These are phyloP conservation scores for Hygrocybe coccinea DNA, from an alignment of 768 basidiomycete species.

Conservation along the genomic window DNA sequence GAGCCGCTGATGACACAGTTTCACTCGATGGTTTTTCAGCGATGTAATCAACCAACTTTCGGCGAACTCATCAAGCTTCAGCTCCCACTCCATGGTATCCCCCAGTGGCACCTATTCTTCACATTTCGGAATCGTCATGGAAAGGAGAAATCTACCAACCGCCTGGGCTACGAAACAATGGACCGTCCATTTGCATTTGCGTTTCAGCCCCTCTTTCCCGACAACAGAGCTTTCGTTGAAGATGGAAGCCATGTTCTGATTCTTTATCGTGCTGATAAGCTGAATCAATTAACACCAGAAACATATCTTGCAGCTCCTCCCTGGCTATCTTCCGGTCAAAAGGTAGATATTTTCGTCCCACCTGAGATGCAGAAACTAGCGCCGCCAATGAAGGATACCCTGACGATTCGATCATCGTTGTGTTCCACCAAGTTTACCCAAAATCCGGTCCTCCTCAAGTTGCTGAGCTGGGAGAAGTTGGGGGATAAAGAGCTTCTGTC, in stretches of 20 bases:
- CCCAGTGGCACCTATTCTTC: slow-evolving; percentile 89
- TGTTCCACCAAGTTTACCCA: slow-evolving; percentile 93
- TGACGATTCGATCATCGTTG: slow-evolving; percentile 81
- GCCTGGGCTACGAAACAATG: slow-evolving; percentile 33
- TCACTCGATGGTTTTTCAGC: slow-evolving; percentile 86
- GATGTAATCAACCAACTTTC: slow-evolving; percentile 85
- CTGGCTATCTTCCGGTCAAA: slow-evolving; percentile 51
- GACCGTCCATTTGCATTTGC: slow-evolving; percentile 90
- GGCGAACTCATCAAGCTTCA: slow-evolving; percentile 89
- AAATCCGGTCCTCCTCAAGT: slow-evolving; percentile 73
- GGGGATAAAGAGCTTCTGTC: slow-evolving; percentile 59
- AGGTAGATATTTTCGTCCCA: slow-evolving; percentile 50
- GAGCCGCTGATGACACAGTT: slow-evolving; percentile 78
- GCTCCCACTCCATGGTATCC: slow-evolving; percentile 60
- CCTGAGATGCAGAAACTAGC: slow-evolving; percentile 61
- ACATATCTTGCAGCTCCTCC: slow-evolving; percentile 71
- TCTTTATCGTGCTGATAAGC: slow-evolving; percentile 78
- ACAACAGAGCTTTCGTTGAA: slow-evolving; percentile 71
- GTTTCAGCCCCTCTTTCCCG: slow-evolving; percentile 81
- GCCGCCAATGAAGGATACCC: slow-evolving; percentile 67
- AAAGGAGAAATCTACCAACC: slow-evolving; percentile 40
- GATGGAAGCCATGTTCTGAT: slow-evolving; percentile 85
- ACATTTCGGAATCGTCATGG: slow-evolving; percentile 77
- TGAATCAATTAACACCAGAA: slow-evolving; percentile 55
- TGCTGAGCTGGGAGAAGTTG: slow-evolving; percentile 78